A percentile compares a stretch with the other conserved stretches of the same genome.
Conservation (phyloP, 805 yeast genomes). For the Metschnikowia shivogae region DNA sequence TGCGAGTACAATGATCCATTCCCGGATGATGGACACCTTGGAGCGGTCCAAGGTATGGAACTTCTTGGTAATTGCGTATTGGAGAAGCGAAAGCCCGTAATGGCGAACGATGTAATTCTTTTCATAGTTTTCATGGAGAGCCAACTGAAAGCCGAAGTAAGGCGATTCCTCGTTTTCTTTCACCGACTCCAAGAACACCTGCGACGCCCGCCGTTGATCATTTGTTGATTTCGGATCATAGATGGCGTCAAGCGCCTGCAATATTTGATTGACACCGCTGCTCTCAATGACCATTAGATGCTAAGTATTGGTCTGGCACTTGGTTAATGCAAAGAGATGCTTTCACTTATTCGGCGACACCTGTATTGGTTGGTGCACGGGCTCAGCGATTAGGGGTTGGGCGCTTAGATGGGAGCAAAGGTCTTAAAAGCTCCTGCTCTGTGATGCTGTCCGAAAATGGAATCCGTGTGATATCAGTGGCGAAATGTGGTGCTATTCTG, state of each 20-base stretch:
- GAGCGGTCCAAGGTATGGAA: conserved; percentile 54
- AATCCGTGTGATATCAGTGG: neutral
- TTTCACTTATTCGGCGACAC: neutral
- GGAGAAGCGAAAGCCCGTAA: conserved; percentile 79
- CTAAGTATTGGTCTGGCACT: neutral
- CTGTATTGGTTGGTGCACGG: neutral
- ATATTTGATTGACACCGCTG: conserved; percentile 67
- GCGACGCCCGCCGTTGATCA: conserved; percentile 51
- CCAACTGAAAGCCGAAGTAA: conserved; percentile 85
- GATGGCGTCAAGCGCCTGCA: conserved; percentile 70
- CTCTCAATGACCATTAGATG: conserved; percentile 49
- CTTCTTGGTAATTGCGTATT: conserved; percentile 58
- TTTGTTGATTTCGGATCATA: conserved; percentile 65
- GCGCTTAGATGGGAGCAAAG: too few species aligned
- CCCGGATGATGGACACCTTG: conserved; percentile 64
- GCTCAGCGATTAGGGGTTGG: neutral
- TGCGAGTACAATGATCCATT: conserved; percentile 82
- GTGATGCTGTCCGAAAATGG: neutral
- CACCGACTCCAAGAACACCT: conserved; percentile 65
- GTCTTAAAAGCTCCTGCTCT: too few species aligned
- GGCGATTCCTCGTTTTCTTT: conserved; percentile 83
- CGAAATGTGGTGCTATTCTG: neutral
- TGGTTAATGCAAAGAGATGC: neutral
- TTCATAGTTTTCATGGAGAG: conserved; percentile 54
- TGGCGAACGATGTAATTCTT: conserved; percentile 75